Base-by-base conservation (phyloP, 2,329 filamentous ascomycete genomes). In the Coniochaeta ligniaria region DNA sequence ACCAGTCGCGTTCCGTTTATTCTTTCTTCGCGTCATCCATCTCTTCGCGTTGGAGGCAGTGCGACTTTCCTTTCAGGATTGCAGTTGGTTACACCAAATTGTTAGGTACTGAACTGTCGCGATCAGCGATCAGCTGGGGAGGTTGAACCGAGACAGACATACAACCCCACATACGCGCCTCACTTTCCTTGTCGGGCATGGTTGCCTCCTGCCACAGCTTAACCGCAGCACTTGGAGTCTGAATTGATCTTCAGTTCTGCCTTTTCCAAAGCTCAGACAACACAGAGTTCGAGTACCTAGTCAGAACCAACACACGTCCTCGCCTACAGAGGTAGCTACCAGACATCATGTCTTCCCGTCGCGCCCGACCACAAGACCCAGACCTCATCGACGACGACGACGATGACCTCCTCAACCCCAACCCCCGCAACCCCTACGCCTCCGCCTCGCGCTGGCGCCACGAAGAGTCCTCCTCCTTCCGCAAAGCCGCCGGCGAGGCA, bases 381-480 rank as follows among this genome's bases (percentile, higher is more conserved):
- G 61, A 62, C 47, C 57, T 62, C 47, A 55, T 60, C 33, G 52
- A 50, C 41, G 47, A 50, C 62, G 62, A 63, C 60, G 59, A 63
- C 61, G 26, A 59, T 3, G 61, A 64, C 61, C 65, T 71, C 54
- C 65, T 64, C 38, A 64, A 65, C 36, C 65, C 64, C 50, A 72
- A 73, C 57, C 71, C 73, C 61, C 73, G 69, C 61, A 85, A 86
- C 67, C 82, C 81, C 2, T 74, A 87, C 68, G 79, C 80, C 41
- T 87, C 84, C 9, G 67, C 78, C 45, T 85, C 75, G 68, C 76
- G 76, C 66, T 88, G 85, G 85, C 81, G 85, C 60, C 85, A 88
- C 68, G 82, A 87, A 69, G 85, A 88, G 69, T 87, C 85, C 1
- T 75, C 76, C 14, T 76, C 82, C 36, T 88, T 78, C 57, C 77